A percentile compares a stretch with the other conserved stretches of the same genome.
These are phyloP conservation scores for Cyanodermella asteris DNA, from an alignment of 2,329 filamentous ascomycete genomes.

Conservation along the genomic window DNA sequence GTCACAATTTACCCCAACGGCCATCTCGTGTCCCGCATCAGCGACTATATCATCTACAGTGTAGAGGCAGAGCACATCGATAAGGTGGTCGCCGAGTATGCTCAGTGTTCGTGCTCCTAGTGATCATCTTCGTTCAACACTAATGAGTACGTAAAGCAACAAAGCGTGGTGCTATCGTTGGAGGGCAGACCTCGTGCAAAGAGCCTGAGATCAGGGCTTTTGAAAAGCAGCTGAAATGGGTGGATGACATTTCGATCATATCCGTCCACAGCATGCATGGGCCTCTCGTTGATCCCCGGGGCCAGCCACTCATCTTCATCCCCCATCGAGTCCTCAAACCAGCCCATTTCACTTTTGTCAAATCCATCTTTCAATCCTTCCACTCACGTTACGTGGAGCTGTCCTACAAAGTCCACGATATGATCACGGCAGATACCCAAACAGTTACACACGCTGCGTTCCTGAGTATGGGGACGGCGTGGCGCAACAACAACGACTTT, in stretches of 20 bases:
- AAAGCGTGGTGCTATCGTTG: slow-evolving; percentile 84
- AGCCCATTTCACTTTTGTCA: slow-evolving; percentile 57
- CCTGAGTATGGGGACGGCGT: slow-evolving; percentile 90
- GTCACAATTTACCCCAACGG: slow-evolving; percentile 84
- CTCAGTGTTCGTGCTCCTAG: slow-evolving; percentile 50
- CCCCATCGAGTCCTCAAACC: slow-evolving; percentile 67
- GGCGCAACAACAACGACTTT: slow-evolving; percentile 87
- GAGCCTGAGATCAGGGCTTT: slow-evolving; percentile 89
- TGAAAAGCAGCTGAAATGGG: slow-evolving; percentile 68
- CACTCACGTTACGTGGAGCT: slow-evolving; percentile 72
- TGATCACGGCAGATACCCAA: slow-evolving; percentile 94
- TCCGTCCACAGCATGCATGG: slow-evolving; percentile 95
- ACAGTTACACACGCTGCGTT: slow-evolving; percentile 96
- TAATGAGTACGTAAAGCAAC: slow-evolving; percentile 39
- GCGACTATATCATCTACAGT: slow-evolving; percentile 97
- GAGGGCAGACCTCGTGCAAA: slow-evolving; percentile 95
- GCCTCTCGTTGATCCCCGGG: slow-evolving; percentile 66
- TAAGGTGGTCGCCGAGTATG: slow-evolving; percentile 67
- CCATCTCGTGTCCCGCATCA: slow-evolving; percentile 81
- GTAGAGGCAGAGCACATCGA: slow-evolving; percentile 88
- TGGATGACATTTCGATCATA: slow-evolving; percentile 74
- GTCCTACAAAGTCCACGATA: slow-evolving; percentile 70
- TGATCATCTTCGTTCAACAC: slow-evolving; percentile 3
- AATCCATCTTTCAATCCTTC: slow-evolving; percentile 62
- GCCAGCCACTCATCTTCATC: slow-evolving; percentile 83